These are phyloP conservation scores for Albatrellus ellisii DNA, from an alignment of 768 basidiomycete species.

Conservation along the genomic window DNA sequence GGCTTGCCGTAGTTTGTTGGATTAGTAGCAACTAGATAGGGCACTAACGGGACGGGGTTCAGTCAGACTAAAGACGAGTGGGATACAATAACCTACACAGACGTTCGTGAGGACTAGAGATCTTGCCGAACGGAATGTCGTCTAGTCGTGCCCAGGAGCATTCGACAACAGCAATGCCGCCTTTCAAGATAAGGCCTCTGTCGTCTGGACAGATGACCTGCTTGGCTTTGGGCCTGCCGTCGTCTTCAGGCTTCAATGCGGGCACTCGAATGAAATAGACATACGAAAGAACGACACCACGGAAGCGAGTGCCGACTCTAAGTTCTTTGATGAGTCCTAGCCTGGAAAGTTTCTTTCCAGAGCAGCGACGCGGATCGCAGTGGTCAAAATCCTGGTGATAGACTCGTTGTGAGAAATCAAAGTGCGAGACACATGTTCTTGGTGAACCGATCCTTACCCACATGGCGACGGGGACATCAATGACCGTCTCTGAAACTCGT, in stretches of 20 bases:
- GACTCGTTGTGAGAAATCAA: not conserved
- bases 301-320: slow-evolving; percentile 72
- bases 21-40: slow-evolving; percentile 90
- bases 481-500: slow-evolving; percentile 10
- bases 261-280: slow-evolving; percentile 16
- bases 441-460: slow-evolving; percentile 50
- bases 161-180: slow-evolving; percentile 92
- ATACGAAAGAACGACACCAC: slow-evolving; percentile 91
- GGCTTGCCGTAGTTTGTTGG: slow-evolving; percentile 98
- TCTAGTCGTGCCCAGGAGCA: slow-evolving; percentile 96
- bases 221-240: slow-evolving; percentile 73
- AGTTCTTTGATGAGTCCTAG: slow-evolving; percentile 78
- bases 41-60: slow-evolving; percentile 39
- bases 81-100: slow-evolving; percentile 41
- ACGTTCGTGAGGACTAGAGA: slow-evolving; percentile 86
- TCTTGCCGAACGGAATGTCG: slow-evolving; percentile 91
- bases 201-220: slow-evolving; percentile 74
- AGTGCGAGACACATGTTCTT: not conserved
- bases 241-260: not conserved
- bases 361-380: slow-evolving; percentile 82
- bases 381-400: slow-evolving; percentile 80
- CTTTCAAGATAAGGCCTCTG: slow-evolving; percentile 55
- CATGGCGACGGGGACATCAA: slow-evolving; percentile 79
- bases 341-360: slow-evolving; percentile 83
- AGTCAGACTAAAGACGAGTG: not conserved